Base-by-base conservation (phyloP, 208 protist genomes). In the Crithidia sp. region DNA sequence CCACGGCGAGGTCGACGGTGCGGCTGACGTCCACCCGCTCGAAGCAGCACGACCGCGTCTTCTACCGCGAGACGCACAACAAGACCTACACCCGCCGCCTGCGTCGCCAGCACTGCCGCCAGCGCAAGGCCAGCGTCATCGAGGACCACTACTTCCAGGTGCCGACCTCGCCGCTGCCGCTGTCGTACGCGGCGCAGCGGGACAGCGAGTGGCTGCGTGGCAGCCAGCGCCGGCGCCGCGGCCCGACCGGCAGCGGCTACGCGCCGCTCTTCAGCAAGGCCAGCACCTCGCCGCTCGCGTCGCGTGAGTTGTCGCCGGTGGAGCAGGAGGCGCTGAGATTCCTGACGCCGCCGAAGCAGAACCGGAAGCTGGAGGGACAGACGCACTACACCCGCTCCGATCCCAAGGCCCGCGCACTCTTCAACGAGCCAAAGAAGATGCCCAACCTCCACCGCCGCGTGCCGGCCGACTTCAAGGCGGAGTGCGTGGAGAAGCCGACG, bases 251-350 rank as follows among this genome's bases (percentile, higher is more conserved):
- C 54, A 87, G 83, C 67, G 67, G 68, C 7, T 81, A 87, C 55
- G 83, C 83, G 3, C 74, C 86, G 8, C 83, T 91, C 57, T 91
- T 91, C 68, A 62, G 79, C 8, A 65, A 72, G 47, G 13, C 50
- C 8, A 74, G 36, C 12, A 12, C 58, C 13, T 36, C 49, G n/a
- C 39, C 58, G n/a, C 12, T 58, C 58, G 17, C 16, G 45, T 53
- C 53, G 45, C 14, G 61, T 4, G 70, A 67, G 19, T 28, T 55
- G 44, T 57, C 76, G 13, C 17, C 59, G 75, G 41, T 59, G 6
- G 83, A 86, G 50, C 7, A 47, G 19, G 68, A 28, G 28, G 70
- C 50, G 7, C 74, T 86, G 45, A 41, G 44, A 7, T 89, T 85
- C 57, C 75, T 92, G 10, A 68, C 19, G 28, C 75, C 84, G 39